phyloP scores from a whole-genome alignment of 176 grass and related monocot genomes.

The Hsuehochloa calcarea region DNA sequence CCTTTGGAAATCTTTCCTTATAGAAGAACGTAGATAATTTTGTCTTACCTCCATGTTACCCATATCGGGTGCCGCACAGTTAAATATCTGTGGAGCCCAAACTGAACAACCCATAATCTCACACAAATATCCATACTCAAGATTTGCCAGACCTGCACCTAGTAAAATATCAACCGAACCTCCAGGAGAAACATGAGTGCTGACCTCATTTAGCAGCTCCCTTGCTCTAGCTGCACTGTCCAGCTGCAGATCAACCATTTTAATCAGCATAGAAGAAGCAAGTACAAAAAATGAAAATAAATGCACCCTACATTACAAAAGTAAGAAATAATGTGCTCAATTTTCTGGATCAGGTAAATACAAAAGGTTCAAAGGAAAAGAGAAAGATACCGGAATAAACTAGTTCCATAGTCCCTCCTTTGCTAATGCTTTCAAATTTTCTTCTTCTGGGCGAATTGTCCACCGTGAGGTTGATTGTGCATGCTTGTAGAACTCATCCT shows the following conservation, averaged over 20 bases:
- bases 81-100: constrained; percentile 98
- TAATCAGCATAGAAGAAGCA: constrained; percentile 21
- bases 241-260: constrained; percentile 54
- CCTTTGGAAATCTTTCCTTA: neutral
- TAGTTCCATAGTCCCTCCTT: constrained; percentile 92
- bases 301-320: neutral
- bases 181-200: constrained; percentile 28
- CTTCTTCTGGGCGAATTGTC: constrained; percentile 81
- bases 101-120: constrained; percentile 87
- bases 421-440: constrained; percentile 68
- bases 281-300: neutral
- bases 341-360: constrained; percentile 2
- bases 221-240: constrained; percentile 93
- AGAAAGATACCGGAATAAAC: constrained; percentile 74
- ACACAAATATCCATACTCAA: constrained; percentile 97
- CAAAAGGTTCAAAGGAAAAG: neutral
- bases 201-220: constrained; percentile 56
- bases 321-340: constrained; percentile 1
- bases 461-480: constrained; percentile 74
- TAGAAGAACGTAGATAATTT: neutral
- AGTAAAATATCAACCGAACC: constrained; percentile 52
- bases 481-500: constrained; percentile 72
- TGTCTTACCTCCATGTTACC: constrained; percentile 94
- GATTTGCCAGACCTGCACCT: constrained; percentile 86
- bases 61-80: constrained; percentile 80